Evolutionary conservation across 1,284 basidiomycete genomes (phyloP), one percentile per base, ranked within the genome.

Genomic region (Spongispora temasekensis): DNA sequence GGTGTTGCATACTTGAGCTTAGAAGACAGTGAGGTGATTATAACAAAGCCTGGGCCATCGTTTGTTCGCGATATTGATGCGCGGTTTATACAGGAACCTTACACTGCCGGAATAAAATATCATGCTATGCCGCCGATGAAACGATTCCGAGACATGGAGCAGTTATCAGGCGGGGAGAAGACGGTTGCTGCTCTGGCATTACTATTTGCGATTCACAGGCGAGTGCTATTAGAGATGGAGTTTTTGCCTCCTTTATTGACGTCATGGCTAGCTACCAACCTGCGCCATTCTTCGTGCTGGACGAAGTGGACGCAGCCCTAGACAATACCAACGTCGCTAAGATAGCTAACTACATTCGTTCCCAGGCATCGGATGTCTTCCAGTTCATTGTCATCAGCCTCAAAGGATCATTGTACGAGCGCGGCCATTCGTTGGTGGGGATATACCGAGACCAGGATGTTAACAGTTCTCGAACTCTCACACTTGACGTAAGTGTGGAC

Each of bases 51-150:
- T 34, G 28, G 21, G 32, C 32, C 32, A 7, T 25, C 13, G 27
- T 50, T 35, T 34, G 10, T 44, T 44, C 42, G 21, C n/a, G 34
- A 60, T 52, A 44, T 55, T 61, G 25, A 65, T 51, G 50, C 55
- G 46, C 55, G 46, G 28, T 53, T 40, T 42, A 53, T 61, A 23
- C 63, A 97, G 91, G 97, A 99, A 82, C 97, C 97, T 0, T 99
- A 99, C 70, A 84, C 86, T 27, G 92, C 90, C 30, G 97, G 97
- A 60, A 94, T 99, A 78, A 97, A 97, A 76, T 99, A 98, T 74
- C 96, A 98, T 73, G 95, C 96, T 1, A 99, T 99, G 93, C 97
- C 97, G 1, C 96, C 96, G 0, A 97, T 98, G 89, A 99, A 99
- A 76, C 91, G 95, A 7, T 99, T 99, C 83, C 86, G 96, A 65